Percentiles rank a stretch among this genome's conserved stretches.
phyloP scores from a whole-genome alignment of 2,329 filamentous ascomycete species.

The Monascus ruber region DNA sequence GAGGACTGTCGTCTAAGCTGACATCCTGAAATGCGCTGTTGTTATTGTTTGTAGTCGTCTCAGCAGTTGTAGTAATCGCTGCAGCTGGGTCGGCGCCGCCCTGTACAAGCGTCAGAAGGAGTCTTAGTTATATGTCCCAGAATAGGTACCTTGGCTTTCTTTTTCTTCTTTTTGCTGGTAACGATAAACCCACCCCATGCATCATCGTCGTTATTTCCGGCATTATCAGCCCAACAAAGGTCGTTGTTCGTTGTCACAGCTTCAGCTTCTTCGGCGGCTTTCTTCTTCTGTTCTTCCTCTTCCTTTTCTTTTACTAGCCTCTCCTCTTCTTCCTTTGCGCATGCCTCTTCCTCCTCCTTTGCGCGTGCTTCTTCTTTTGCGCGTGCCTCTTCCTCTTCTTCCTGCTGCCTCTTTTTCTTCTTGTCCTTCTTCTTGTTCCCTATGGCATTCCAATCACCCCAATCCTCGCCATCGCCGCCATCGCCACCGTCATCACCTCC shows the following conservation, averaged over 20 bases:
- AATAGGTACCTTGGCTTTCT: slow-evolving; percentile 40
- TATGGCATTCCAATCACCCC: slow-evolving; percentile 27
- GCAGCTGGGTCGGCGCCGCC: slow-evolving; percentile 22
- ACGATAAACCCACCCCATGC: slow-evolving; percentile 41
- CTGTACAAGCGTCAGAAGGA: background rate
- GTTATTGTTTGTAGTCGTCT: slow-evolving; percentile 28
- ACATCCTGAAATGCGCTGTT: slow-evolving; percentile 52
- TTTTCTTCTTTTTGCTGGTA: slow-evolving; percentile 45
- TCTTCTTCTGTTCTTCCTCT: slow-evolving; percentile 16
- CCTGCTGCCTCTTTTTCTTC: slow-evolving; percentile 26
- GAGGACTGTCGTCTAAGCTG: slow-evolving; percentile 50
- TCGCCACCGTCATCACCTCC: slow-evolving; percentile 20
- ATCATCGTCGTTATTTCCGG: slow-evolving; percentile 36
- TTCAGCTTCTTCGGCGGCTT: slow-evolving; percentile 22
- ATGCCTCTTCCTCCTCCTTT: slow-evolving; percentile 21
- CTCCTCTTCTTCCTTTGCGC: slow-evolving; percentile 15
- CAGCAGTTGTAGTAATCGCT: slow-evolving; percentile 15
- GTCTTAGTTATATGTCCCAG: background rate
- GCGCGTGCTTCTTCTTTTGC: slow-evolving; percentile 16
- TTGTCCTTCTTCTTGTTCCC: slow-evolving; percentile 24
- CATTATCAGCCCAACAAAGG: slow-evolving; percentile 37
- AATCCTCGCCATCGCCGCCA: slow-evolving; percentile 29
- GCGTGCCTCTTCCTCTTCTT: slow-evolving; percentile 23
- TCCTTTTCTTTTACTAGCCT: slow-evolving; percentile 15
- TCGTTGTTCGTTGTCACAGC: slow-evolving; percentile 13